A percentile compares a stretch with the other conserved stretches of the same genome.
Conservation (phyloP, 2,329 filamentous ascomycete genomes). For the Sclerotinia glacialis region DNA sequence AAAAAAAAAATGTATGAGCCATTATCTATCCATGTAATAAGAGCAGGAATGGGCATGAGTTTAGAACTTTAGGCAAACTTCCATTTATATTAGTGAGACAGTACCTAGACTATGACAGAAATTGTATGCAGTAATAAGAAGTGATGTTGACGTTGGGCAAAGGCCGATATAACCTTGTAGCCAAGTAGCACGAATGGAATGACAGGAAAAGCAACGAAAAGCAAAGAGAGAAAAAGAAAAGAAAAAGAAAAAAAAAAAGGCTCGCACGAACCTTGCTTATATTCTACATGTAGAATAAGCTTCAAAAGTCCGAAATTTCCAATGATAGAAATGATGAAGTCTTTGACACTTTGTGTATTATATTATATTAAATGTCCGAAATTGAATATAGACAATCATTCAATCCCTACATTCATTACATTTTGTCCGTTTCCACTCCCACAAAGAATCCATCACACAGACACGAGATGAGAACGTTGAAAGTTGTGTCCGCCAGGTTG, state of each 20-base stretch:
- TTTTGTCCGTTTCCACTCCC: neutral
- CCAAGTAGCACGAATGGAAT: neutral
- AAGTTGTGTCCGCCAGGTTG: neutral
- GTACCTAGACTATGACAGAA: neutral
- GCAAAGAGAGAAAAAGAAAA: too few relatives aligned
- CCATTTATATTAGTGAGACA: neutral
- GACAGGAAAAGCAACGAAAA: slow-evolving; percentile 1
- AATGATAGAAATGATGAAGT: neutral
- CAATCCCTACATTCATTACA: neutral
- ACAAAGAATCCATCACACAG: neutral
- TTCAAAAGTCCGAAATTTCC: neutral
- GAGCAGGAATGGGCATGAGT: neutral
- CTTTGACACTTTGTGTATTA: too few relatives aligned
- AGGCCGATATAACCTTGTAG: neutral
- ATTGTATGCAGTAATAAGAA: neutral
- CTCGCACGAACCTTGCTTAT: neutral
- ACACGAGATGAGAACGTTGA: neutral
- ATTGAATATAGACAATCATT: neutral
- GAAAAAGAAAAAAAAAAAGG: neutral
- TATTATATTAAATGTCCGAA: neutral
- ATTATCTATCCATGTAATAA: neutral
- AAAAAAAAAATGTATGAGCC: neutral
- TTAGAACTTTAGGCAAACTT: slow-evolving; percentile 1
- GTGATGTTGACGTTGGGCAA: slow-evolving; percentile 15
- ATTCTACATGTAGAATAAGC: neutral